Evolutionary conservation across 75 land plant species (phyloP).

Genomic region (Gnetum montanum): DNA sequence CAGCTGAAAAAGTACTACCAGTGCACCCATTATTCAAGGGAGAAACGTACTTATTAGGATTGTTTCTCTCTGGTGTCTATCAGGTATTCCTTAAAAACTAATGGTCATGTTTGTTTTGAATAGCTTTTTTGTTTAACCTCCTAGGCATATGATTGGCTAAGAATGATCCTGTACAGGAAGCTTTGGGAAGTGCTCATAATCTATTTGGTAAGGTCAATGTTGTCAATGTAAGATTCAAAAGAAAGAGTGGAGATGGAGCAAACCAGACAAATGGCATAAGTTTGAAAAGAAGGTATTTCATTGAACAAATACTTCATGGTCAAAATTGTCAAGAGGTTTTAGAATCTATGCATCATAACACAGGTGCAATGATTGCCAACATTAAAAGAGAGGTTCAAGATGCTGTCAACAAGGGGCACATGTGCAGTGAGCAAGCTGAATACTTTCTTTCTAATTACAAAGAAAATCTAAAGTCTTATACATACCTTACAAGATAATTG

Average conservation of each 20-base stretch:
- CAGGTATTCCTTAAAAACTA: conserved; percentile 15
- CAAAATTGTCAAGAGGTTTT: conserved; percentile 23
- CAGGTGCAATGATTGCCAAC: conserved; percentile 13
- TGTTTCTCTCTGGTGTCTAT: conserved; percentile 38
- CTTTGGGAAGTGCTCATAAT: conserved; percentile 38
- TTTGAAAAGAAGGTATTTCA: conserved; percentile 15
- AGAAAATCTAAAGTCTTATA: conserved; percentile 22
- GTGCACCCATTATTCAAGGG: conserved; percentile 19
- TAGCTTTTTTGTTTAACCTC: neutral
- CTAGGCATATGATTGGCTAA: neutral
- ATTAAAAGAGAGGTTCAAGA: conserved; percentile 15
- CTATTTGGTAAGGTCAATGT: conserved; percentile 36
- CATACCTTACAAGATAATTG: conserved; percentile 20
- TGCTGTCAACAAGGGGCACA: conserved; percentile 22
- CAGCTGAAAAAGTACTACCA: conserved; percentile 19
- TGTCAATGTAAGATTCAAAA: conserved; percentile 16
- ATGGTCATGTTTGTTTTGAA: neutral
- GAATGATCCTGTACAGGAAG: conserved; percentile 18
- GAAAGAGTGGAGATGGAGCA: neutral
- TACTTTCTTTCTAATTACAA: conserved; percentile 20
- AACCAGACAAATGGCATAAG: neutral
- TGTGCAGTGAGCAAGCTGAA: conserved; percentile 27
- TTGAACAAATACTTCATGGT: conserved; percentile 19
- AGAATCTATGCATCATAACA: conserved; percentile 11
- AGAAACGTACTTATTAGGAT: conserved; percentile 28